Evolutionary conservation across 2,329 filamentous ascomycete species (phyloP).

Genomic region (Fusarium graminum): DNA sequence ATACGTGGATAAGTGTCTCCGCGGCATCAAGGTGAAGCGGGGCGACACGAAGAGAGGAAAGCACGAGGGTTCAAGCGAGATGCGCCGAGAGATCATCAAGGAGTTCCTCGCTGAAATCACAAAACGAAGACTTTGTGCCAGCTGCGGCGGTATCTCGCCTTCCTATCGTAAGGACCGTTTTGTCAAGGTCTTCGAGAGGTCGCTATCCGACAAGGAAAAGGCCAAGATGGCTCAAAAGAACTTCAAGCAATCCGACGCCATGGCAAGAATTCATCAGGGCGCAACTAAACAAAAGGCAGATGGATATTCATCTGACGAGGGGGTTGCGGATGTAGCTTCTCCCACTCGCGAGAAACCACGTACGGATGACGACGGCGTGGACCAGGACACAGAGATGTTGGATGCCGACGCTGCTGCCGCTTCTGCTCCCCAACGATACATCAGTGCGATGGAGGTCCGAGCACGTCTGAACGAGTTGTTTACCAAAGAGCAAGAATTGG

Average conservation of each 20-base stretch:
- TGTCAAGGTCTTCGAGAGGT: slow-evolving; percentile 93
- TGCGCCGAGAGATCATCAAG: slow-evolving; percentile 81
- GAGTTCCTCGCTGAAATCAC: slow-evolving; percentile 83
- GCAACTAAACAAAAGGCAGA: slow-evolving; percentile 58
- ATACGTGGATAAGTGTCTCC: slow-evolving; percentile 81
- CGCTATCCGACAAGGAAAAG: slow-evolving; percentile 79
- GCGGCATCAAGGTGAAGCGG: slow-evolving; percentile 64
- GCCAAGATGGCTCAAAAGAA: slow-evolving; percentile 78
- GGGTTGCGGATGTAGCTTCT: slow-evolving; percentile 73
- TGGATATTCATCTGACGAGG: slow-evolving; percentile 72
- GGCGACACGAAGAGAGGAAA: slow-evolving; percentile 72
- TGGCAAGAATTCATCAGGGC: slow-evolving; percentile 61
- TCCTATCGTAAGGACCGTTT: slow-evolving; percentile 89
- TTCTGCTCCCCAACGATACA: slow-evolving; percentile 72
- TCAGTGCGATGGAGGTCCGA: slow-evolving; percentile 86
- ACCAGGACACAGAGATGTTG: slow-evolving; percentile 55
- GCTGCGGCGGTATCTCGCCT: slow-evolving; percentile 78
- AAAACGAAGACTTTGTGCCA: slow-evolving; percentile 76
- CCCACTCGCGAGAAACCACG: slow-evolving; percentile 55
- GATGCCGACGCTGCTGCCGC: slow-evolving; percentile 49
- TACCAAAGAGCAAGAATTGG: slow-evolving; percentile 84
- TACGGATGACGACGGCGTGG: slow-evolving; percentile 63
- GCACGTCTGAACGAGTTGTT: slow-evolving; percentile 85
- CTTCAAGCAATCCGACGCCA: slow-evolving; percentile 77
- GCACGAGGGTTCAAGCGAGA: slow-evolving; percentile 85